A percentile compares a stretch with the other conserved stretches of the same genome.
Conservation (phyloP, 352 stramenopile genomes). For the Albugo candida region DNA sequence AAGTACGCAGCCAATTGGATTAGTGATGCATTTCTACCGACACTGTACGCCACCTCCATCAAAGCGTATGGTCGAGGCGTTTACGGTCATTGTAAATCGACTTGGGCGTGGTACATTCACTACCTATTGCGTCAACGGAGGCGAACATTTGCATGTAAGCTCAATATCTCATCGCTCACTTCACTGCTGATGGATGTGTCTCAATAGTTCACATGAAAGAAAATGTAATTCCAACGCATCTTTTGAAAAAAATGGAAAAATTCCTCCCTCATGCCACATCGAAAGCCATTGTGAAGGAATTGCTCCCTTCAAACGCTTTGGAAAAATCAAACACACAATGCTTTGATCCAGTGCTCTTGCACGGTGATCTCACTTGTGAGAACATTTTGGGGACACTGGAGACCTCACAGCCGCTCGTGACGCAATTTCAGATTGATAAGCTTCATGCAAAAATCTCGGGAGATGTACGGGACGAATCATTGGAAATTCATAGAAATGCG, state of each 20-base stretch:
- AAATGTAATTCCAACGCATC: slow-evolving; percentile 26
- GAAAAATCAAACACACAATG: slow-evolving; percentile 1
- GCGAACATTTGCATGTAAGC: slow-evolving; percentile 45
- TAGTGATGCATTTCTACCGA: slow-evolving; percentile 29
- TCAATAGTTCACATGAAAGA: slow-evolving; percentile 38
- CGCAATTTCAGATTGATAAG: neutral
- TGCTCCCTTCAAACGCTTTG: slow-evolving; percentile 18
- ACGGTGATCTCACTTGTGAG: slow-evolving; percentile 72
- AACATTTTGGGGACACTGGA: slow-evolving; percentile 42
- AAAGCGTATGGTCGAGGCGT: slow-evolving; percentile 22
- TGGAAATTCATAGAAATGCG: slow-evolving; percentile 1
- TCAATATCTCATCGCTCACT: neutral
- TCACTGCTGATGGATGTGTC: neutral
- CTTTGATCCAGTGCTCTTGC: slow-evolving; percentile 30
- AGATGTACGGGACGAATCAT: neutral
- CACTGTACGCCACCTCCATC: slow-evolving; percentile 34
- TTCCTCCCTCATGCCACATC: slow-evolving; percentile 25
- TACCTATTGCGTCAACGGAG: slow-evolving; percentile 57
- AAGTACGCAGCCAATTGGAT: slow-evolving; percentile 33
- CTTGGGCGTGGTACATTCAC: slow-evolving; percentile 66
- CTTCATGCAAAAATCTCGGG: neutral
- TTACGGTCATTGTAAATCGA: slow-evolving; percentile 36
- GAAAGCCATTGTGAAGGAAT: slow-evolving; percentile 12
- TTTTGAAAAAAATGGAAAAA: slow-evolving; percentile 33
- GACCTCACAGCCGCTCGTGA: neutral